Percentiles rank a stretch among this genome's conserved stretches.
phyloP scores from a whole-genome alignment of 306 rosid species.

The Mimosa pudica region DNA sequence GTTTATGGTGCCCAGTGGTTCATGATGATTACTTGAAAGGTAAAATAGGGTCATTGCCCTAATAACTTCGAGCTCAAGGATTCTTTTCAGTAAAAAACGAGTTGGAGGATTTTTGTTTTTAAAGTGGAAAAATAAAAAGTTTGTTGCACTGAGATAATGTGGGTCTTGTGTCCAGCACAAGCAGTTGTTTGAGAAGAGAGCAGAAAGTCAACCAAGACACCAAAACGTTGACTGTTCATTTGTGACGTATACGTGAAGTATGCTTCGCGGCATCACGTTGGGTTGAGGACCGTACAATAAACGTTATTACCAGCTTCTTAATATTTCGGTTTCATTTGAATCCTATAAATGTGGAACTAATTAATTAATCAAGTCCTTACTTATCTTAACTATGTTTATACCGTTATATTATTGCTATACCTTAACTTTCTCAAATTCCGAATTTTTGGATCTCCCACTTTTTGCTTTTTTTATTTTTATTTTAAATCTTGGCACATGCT shows the following conservation, averaged over 20 bases:
- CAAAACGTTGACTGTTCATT: neutral
- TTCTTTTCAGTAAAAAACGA: too few relatives aligned
- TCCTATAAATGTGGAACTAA: neutral
- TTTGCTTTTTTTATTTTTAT: neutral
- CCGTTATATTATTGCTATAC: neutral
- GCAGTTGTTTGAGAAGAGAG: neutral
- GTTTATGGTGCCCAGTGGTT: too few relatives aligned
- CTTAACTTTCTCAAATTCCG: neutral
- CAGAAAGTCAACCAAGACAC: neutral
- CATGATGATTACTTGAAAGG: too few relatives aligned
- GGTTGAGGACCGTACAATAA: neutral
- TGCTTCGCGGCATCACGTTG: neutral
- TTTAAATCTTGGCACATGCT: neutral
- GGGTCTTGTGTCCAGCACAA: neutral
- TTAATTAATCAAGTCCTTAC: neutral
- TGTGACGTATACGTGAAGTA: neutral
- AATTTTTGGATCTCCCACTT: neutral
- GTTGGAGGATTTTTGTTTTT: too few relatives aligned
- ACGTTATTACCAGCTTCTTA: neutral
- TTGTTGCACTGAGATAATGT: too few relatives aligned
- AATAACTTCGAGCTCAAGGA: too few relatives aligned
- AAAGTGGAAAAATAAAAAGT: too few relatives aligned
- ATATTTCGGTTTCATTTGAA: neutral
- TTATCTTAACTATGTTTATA: neutral
- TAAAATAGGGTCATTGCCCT: too few relatives aligned